Conservation (phyloP, 176 grass and related monocot species). For the Rhipidocladum racemiflorum region DNA sequence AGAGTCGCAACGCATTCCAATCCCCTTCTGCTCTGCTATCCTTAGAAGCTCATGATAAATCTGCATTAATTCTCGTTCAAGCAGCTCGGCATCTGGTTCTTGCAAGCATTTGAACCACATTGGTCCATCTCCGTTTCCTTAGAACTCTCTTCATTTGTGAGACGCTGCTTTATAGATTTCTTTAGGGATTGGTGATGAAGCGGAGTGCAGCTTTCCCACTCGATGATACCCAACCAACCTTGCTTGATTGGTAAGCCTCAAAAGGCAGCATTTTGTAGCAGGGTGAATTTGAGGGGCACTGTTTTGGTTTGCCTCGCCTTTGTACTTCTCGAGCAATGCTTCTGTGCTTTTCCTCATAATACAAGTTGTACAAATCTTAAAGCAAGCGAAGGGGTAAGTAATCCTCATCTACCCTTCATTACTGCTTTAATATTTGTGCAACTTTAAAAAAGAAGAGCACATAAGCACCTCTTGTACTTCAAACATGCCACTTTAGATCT, state of each 20-base stretch:
- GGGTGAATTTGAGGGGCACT: slow-evolving; percentile 34
- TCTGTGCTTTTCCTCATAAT: too few relatives aligned
- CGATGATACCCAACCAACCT: slow-evolving; percentile 67
- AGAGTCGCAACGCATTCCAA: background rate
- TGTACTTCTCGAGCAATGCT: too few relatives aligned
- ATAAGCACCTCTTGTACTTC: too few relatives aligned
- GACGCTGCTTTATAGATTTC: slow-evolving; percentile 49
- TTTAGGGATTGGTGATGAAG: slow-evolving; percentile 41
- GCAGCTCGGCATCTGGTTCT: background rate
- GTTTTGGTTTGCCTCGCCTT: slow-evolving; percentile 14
- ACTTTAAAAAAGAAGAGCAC: too few relatives aligned
- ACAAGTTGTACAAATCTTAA: too few relatives aligned
- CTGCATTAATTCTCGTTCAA: background rate
- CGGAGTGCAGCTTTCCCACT: slow-evolving; percentile 54
- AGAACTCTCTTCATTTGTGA: slow-evolving; percentile 26
- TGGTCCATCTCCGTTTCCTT: slow-evolving; percentile 28
- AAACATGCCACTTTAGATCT: slow-evolving; percentile 28
- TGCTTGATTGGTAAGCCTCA: slow-evolving; percentile 69
- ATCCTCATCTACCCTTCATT: too few relatives aligned
- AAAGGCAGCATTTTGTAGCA: slow-evolving; percentile 30
- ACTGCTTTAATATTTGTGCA: too few relatives aligned
- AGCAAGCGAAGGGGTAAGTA: too few relatives aligned
- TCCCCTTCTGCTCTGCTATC: background rate
- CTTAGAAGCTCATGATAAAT: background rate
- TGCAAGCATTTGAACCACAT: slow-evolving; percentile 26